These are phyloP conservation scores for Ilyonectria destructans DNA, from an alignment of 2,329 filamentous ascomycete genomes.

Conservation along the genomic window DNA sequence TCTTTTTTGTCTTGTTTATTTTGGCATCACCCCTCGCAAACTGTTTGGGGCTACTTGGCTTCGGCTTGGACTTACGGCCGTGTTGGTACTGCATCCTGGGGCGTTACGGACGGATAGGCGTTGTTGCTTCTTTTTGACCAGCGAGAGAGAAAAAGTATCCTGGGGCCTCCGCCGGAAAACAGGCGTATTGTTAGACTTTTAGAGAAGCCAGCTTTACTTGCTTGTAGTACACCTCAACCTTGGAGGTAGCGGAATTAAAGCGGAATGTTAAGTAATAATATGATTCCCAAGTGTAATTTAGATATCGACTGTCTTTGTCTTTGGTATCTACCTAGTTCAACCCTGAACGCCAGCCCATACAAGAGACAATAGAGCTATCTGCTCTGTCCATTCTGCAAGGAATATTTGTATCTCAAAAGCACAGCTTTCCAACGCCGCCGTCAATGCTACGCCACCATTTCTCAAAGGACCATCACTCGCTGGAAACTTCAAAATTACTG, in stretches of 20 bases:
- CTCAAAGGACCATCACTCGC: constrained; percentile 22
- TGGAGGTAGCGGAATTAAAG: constrained; percentile 20
- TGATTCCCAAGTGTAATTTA: constrained; percentile 33
- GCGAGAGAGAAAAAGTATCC: constrained; percentile 3
- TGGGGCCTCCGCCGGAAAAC: constrained; percentile 11
- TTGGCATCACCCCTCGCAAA: background rate
- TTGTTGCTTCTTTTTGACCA: constrained; percentile 19
- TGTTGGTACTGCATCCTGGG: constrained; percentile 39
- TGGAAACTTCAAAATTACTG: constrained; percentile 36
- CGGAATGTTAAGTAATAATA: constrained; percentile 17
- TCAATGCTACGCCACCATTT: constrained; percentile 37
- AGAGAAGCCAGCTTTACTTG: constrained; percentile 33
- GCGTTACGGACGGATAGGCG: constrained; percentile 39
- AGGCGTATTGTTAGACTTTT: constrained; percentile 13
- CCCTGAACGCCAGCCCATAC: constrained; percentile 45
- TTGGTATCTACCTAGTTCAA: constrained; percentile 44
- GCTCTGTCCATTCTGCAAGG: constrained; percentile 23
- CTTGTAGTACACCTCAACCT: constrained; percentile 36
- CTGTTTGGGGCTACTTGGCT: constrained; percentile 1
- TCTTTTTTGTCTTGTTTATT: background rate
- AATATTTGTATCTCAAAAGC: constrained; percentile 33
- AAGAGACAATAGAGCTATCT: constrained; percentile 25
- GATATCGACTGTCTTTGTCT: constrained; percentile 35
- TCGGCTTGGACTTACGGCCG: constrained; percentile 3
- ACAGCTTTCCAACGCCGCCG: constrained; percentile 44